A percentile compares a stretch with the other conserved stretches of the same genome.
Evolutionary conservation across 306 rosid species (phyloP).

Genomic region (Geum urbanum): DNA sequence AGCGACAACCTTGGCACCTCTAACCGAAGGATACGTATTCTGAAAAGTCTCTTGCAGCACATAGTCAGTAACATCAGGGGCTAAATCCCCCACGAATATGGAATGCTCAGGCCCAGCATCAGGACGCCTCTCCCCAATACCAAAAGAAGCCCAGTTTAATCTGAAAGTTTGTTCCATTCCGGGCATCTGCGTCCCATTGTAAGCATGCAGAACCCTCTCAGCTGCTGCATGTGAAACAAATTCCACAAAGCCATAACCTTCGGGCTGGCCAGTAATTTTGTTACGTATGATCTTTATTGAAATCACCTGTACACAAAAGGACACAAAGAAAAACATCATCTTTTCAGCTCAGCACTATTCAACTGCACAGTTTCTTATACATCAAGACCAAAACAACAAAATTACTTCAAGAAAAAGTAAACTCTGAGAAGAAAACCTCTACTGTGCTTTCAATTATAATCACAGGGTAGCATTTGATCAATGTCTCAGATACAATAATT

Average conservation of each 20-base stretch:
- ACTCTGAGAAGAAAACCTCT: too few species aligned
- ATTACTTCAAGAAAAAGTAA: too few species aligned
- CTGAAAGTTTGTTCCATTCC: slow-evolving; percentile 81
- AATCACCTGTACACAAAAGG: slow-evolving; percentile 38
- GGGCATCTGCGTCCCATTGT: slow-evolving; percentile 84
- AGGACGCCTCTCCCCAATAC: slow-evolving; percentile 80
- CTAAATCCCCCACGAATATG: slow-evolving; percentile 84
- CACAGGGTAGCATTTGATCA: too few species aligned
- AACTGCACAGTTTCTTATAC: background rate
- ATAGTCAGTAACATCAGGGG: slow-evolving; percentile 88
- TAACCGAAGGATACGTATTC: slow-evolving; percentile 66
- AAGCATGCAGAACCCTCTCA: slow-evolving; percentile 65
- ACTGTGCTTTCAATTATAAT: too few species aligned
- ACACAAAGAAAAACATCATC: background rate
- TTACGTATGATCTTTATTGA: slow-evolving; percentile 88
- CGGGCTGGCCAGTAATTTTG: slow-evolving; percentile 78
- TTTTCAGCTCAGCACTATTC: background rate
- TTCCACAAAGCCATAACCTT: slow-evolving; percentile 87
- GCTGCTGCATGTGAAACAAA: slow-evolving; percentile 85
- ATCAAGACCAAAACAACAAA: background rate
- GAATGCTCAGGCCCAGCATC: slow-evolving; percentile 88
- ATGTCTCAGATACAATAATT: too few species aligned
- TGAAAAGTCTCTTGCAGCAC: slow-evolving; percentile 79
- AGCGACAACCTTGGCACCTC: slow-evolving; percentile 87
- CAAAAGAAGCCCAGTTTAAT: slow-evolving; percentile 90